Conservation (phyloP, 345 rosid genomes). For the Barbarea vulgaris region DNA sequence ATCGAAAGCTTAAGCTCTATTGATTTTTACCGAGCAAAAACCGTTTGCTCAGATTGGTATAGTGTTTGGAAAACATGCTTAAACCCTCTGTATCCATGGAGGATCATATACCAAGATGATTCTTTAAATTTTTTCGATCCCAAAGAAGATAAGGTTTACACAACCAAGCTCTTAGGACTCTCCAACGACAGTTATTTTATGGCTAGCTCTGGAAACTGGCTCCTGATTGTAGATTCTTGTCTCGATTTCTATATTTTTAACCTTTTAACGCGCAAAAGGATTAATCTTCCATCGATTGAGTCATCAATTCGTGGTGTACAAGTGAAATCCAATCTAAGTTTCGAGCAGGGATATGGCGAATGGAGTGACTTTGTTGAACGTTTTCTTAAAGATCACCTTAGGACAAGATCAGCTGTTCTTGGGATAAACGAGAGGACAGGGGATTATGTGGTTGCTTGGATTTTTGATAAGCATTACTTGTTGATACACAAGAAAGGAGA, state of each 20-base stretch:
- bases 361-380: neutral
- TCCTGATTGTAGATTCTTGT: neutral
- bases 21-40: neutral
- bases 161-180: neutral
- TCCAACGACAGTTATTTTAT: neutral
- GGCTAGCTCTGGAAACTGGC: neutral
- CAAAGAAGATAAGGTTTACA: neutral
- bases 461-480: neutral
- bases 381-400: too few species aligned
- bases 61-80: neutral
- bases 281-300: neutral
- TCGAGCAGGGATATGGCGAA: neutral
- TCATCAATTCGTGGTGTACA: neutral
- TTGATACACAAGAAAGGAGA: neutral
- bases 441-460: neutral
- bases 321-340: too few species aligned
- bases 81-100: neutral
- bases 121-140: neutral
- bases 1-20: neutral
- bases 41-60: neutral
- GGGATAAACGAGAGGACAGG: neutral
- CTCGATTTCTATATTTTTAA: neutral
- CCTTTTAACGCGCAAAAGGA: neutral
- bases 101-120: neutral
- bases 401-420: neutral